Evolutionary conservation across 345 rosid genomes (phyloP).

Genomic region (Balakata baccata): DNA sequence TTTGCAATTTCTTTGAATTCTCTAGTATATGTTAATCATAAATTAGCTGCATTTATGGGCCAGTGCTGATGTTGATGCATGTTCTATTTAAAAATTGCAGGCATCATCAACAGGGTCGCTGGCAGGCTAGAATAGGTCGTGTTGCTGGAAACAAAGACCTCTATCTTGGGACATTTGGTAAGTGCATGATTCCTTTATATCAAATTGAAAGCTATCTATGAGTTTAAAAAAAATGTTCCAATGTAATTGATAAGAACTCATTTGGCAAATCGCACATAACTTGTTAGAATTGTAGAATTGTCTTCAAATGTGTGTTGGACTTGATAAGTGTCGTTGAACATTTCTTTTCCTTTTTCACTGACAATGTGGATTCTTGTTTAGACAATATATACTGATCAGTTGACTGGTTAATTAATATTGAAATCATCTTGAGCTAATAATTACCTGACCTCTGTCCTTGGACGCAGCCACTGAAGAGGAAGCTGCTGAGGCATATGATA

Average conservation of each 20-base stretch:
- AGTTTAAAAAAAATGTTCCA: too few relatives aligned
- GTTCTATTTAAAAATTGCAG: constrained; percentile 30
- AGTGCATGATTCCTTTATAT: not conserved
- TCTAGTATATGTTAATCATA: not conserved
- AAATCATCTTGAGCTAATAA: too few relatives aligned
- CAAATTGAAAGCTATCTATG: too few relatives aligned
- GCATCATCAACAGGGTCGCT: constrained; percentile 99
- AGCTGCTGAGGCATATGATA: constrained; percentile 97
- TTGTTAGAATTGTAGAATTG: too few relatives aligned
- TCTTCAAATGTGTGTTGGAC: too few relatives aligned
- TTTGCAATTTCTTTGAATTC: constrained; percentile 8
- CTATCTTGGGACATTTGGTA: constrained; percentile 95
- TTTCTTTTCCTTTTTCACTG: too few relatives aligned
- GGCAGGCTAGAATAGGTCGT: constrained; percentile 99
- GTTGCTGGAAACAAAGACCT: constrained; percentile 98
- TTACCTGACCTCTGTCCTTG: not conserved
- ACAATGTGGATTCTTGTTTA: too few relatives aligned
- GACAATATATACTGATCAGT: too few relatives aligned
- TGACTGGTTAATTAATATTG: too few relatives aligned
- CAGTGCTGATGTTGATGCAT: not conserved
- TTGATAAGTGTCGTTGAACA: too few relatives aligned
- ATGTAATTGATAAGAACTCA: too few relatives aligned
- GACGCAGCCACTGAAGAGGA: constrained; percentile 90
- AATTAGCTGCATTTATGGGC: not conserved
- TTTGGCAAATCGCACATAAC: too few relatives aligned